Base-by-base conservation (phyloP, 495 filamentous ascomycete species). In the Aspergillus ellipticus region DNA sequence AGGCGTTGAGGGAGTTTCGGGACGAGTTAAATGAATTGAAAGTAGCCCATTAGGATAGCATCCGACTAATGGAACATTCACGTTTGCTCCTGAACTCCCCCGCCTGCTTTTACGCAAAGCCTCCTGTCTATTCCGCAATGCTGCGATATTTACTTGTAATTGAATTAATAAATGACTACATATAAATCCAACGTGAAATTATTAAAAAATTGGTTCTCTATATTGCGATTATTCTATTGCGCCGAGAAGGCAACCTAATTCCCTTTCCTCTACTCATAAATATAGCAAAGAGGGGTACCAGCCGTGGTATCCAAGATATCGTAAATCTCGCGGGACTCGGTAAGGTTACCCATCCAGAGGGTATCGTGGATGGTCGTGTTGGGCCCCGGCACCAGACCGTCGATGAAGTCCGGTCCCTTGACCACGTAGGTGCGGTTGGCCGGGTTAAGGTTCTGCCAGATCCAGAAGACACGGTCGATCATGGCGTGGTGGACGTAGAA, bases 401-500 rank as follows among this genome's bases (percentile, higher is more conserved):
- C 46, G 26, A 59, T 21, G 13, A 59, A 41, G 10, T 53, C 48
- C 0, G 57, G 52, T 0, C 57, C 57, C 9, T 54, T 48, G 6
- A 50, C 69, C 47, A 49, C 52, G 11, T 55, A 59, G 8, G 57
- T 59, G 15, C 62, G 64, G 41, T 56, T 60, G 15, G 9, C 15
- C 7, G 58, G 62, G 20, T 66, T 59, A 19, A 16, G 42, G 21
- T 53, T 59, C 60, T 85, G 82, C 83, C 83, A 86, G 20, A 73
- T 69, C 74, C 76, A 80, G 79, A 80, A 86, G 8, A 84, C 41
- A 0, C 82, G 75, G 60, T 84, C 83, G 7, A 85, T 69, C 55
- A 81, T 71, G 1, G 71, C 69, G 53, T 85, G 80, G 62, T 85
- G 82, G 41, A 85, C 72, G 62, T 78, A 82, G 64, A 84, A 84